Percentiles rank a stretch among this genome's conserved stretches.
Conservation (phyloP, 805 yeast species). For the Candida ovalis region DNA sequence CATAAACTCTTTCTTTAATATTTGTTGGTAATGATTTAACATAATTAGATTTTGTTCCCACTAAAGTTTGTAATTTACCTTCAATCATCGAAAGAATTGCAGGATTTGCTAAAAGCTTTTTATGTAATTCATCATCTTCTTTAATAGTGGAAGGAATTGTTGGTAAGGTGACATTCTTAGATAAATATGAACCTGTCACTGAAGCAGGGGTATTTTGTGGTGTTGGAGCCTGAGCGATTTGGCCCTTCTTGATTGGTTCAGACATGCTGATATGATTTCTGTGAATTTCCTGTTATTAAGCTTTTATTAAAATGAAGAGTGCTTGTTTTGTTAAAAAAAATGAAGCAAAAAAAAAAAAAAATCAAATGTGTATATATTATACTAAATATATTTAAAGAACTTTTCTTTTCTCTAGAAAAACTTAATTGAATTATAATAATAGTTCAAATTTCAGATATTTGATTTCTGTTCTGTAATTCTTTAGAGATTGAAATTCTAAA, state of each 20-base stretch:
- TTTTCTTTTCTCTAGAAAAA: no score
- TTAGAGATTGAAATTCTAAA: no score
- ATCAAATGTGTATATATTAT: no score
- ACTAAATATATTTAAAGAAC: no score
- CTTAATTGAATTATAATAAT: no score
- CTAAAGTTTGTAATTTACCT: constrained; percentile 78
- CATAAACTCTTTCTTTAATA: constrained; percentile 74
- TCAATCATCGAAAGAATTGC: constrained; percentile 82
- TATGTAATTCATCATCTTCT: constrained; percentile 52
- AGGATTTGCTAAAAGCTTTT: constrained; percentile 59
- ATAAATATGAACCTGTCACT: constrained; percentile 66
- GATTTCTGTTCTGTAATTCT: no score
- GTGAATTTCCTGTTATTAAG: background rate
- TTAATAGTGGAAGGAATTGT: constrained; percentile 65
- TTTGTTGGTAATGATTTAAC: constrained; percentile 67
- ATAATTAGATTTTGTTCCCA: constrained; percentile 87
- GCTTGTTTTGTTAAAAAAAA: no score
- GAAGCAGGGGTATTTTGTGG: constrained; percentile 98
- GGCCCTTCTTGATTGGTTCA: constrained; percentile 82
- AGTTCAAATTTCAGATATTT: no score
- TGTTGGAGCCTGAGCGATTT: constrained; percentile 90
- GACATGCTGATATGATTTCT: constrained; percentile 50
- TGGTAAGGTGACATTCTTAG: constrained; percentile 52
- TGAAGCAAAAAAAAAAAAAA: no score
- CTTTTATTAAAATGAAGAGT: background rate